These are phyloP conservation scores for Trichoderma reesei DNA, from an alignment of 495 filamentous ascomycete species.

Conservation along the genomic window DNA sequence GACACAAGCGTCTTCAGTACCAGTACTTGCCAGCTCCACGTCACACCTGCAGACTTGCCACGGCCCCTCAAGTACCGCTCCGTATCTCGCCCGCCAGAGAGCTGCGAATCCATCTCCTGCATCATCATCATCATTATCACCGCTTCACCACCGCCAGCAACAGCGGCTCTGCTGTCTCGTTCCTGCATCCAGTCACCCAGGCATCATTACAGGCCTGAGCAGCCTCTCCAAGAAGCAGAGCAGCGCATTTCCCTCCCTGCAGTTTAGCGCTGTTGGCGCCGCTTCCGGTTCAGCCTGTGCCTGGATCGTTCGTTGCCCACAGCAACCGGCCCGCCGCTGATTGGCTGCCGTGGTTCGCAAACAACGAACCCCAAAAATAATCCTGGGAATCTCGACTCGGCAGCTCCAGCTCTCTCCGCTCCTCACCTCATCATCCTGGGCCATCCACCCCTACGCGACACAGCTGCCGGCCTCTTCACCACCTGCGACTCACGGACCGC, in stretches of 20 bases:
- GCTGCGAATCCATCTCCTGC: not conserved
- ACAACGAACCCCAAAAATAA: not conserved
- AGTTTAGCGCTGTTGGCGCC: not conserved
- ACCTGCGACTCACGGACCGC: not conserved
- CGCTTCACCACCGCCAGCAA: not conserved
- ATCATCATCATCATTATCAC: too few species aligned
- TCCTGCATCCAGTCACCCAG: not conserved
- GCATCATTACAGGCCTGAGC: not conserved
- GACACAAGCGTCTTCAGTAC: too few species aligned
- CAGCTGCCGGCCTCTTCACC: not conserved
- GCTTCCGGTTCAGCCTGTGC: not conserved
- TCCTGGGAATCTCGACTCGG: not conserved
- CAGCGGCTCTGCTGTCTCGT: too few species aligned
- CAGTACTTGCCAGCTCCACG: not conserved
- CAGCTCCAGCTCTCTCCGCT: not conserved
- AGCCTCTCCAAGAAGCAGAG: too few species aligned
- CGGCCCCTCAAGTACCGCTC: not conserved
- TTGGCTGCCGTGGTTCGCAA: not conserved
- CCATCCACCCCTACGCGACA: not conserved
- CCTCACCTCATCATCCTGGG: constrained; percentile 1
- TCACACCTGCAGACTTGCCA: not conserved
- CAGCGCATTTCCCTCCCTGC: not conserved
- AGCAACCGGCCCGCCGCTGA: not conserved
- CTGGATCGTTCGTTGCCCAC: constrained; percentile 3
- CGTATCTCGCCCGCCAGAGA: too few species aligned